Base-by-base conservation (phyloP, 129 eudicot species). In the Flaveria bidentis region DNA sequence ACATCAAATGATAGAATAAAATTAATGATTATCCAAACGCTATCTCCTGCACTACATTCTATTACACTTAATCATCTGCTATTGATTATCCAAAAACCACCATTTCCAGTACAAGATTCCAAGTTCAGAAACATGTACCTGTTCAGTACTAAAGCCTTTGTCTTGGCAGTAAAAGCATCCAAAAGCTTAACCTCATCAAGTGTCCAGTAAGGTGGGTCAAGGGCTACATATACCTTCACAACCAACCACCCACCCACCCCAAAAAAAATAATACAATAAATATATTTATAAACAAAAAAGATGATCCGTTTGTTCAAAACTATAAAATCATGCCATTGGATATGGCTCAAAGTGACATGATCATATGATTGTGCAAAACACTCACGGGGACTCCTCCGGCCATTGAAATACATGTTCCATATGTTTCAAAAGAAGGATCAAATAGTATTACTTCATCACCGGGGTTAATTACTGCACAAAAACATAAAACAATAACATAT, bases 321-420 rank as follows among this genome's bases (percentile, higher is more conserved):
- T 20, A 68, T 20, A 3, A 57, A 20, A 16, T 39, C 6, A 49
- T 20, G 45, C 33, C 14, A 62, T 15, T 9, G 11, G 68, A 67
- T 72, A 58, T 36, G 78, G 41, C 17, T 16, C 42, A 22, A 5
- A 14, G 47, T 18, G 23, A 78, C 72, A 50, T 28, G 2, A 78
- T 56, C 41, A 36, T 70, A 47, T 47, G 9, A 71, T 16, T 45
- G 44, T 30, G 28, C 49, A 49, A 60, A 17, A 67, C 69, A 76
- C 99, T 91, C 82, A 95, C 99, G 2, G 97, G 97, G 46, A 91
- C 78, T 71, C 99, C 99, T 84, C 99, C 97, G 14, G 99, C 99
- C 82, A 95, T 74, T 67, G 61, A 71, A 30, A 95, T 87, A 75
- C 99, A 95, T 14, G 96, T 85, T 67, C 82, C 92, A 39, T 95